Conservation (phyloP, 2,329 filamentous ascomycete species). For the Colletotrichum tofieldiae region DNA sequence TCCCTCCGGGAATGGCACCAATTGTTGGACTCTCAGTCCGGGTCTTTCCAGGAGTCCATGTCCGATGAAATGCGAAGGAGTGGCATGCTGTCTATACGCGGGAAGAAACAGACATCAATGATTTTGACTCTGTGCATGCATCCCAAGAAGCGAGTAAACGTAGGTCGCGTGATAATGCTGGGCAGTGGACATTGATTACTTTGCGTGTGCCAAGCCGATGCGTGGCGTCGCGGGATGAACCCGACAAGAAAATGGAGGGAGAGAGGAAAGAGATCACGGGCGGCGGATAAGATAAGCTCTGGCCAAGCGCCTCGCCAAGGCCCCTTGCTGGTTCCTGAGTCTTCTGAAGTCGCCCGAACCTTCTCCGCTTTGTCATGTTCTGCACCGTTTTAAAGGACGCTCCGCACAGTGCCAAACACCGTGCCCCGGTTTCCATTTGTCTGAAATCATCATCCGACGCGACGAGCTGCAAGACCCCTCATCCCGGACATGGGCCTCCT, state of each 20-base stretch:
- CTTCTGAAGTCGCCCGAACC: not conserved
- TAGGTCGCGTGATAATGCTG: not conserved
- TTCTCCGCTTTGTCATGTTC: not conserved
- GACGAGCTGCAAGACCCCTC: not conserved
- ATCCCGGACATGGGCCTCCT: not conserved
- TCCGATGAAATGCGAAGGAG: not conserved
- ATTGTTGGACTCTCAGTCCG: too few relatives aligned
- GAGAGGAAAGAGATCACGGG: not conserved
- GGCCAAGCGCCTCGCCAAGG: constrained; percentile 3
- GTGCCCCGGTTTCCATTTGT: not conserved
- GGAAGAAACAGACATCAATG: not conserved
- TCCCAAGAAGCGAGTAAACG: not conserved
- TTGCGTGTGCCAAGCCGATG: constrained; percentile 3
- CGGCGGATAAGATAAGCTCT: constrained; percentile 20
- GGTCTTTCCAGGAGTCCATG: not conserved
- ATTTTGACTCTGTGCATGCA: not conserved
- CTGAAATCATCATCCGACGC: not conserved
- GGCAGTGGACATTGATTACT: not conserved
- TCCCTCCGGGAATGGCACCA: not conserved
- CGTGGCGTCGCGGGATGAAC: not conserved
- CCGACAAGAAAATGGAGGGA: not conserved
- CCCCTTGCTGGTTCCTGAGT: not conserved
- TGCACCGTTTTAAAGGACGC: too few relatives aligned
- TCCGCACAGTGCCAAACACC: not conserved
- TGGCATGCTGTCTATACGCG: not conserved